Evolutionary conservation across 441 rosid genomes (phyloP), one percentile per base, ranked within the genome.

Genomic region (Dalechampia spathulata): DNA sequence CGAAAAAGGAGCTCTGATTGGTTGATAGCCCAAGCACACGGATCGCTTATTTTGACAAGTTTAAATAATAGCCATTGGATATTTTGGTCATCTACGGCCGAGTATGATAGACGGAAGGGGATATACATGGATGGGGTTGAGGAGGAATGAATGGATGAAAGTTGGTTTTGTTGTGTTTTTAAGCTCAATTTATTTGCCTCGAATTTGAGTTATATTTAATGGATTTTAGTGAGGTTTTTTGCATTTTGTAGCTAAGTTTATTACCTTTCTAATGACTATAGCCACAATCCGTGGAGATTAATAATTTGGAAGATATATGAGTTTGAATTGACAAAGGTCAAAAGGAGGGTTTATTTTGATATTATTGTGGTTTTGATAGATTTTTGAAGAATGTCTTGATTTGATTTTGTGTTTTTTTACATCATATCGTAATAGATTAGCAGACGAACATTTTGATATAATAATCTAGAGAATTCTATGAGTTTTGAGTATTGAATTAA

Each of bases 91-190:
- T 87, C 82, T 27, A 81, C 84, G 92, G 84, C 49, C 46, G 9
- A 27, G 37, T 39, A 52, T 48, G 22, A 17, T 26, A 20, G 52
- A 51, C 42, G 58, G 57, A n/a, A 47, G 61, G 49, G 8, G 17
- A 22, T 46, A 27, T 50, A 63, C 59, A 49, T 64, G 62, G 63
- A 53, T 43, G 48, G 41, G 34, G 52, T 59, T 57, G 54, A 20
- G 47, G 58, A 39, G 54, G 54, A 52, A 55, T 42, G 49, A 48
- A 59, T 40, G 46, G 8, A 38, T 55, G 53, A 66, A 40, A n/a
- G n/a, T n/a, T n/a, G n/a, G n/a, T n/a, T n/a, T n/a, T 48, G 63
- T 45, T 90, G 98, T 90, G 98, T 65, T 85, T 85, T 78, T 76
- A 37, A 65, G 66, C 67, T 72, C 37, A 27, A 72, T 70, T 76